Evolutionary conservation across 2,329 filamentous ascomycete species (phyloP).

Genomic region (Alternaria infectoria): DNA sequence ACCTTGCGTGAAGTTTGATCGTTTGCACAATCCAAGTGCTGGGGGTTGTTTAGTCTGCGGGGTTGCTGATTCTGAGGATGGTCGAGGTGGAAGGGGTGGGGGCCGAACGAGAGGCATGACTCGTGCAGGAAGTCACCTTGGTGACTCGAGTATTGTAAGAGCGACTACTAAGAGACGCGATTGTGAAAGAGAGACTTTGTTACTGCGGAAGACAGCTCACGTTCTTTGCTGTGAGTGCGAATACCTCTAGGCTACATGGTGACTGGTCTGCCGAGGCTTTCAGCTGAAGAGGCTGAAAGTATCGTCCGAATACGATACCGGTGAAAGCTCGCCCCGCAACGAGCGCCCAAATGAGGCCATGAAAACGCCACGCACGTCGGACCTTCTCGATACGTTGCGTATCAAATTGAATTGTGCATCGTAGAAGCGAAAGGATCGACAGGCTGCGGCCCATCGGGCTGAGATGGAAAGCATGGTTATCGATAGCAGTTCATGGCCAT

Average conservation of each 20-base stretch:
- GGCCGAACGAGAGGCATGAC: conserved; percentile 20
- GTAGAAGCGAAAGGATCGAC: background rate
- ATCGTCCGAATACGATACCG: conserved; percentile 16
- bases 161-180: background rate
- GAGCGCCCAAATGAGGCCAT: conserved; percentile 1
- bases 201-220: background rate
- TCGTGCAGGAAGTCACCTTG: background rate
- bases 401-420: background rate
- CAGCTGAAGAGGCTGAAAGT: conserved; percentile 5
- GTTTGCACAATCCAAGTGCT: conserved; percentile 13
- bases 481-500: background rate
- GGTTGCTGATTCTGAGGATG: conserved; percentile 4
- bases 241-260: background rate
- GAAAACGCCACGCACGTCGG: background rate
- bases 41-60: conserved; percentile 1
- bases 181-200: background rate
- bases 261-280: conserved; percentile 1
- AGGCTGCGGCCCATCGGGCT: background rate
- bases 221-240: background rate
- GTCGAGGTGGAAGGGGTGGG: conserved; percentile 2
- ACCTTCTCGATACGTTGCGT: background rate
- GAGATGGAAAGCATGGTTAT: background rate
- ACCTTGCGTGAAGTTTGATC: conserved; percentile 7
- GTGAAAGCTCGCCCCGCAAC: conserved; percentile 10
- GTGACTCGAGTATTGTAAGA: background rate